These are phyloP conservation scores for Penicillium soppii DNA, from an alignment of 495 filamentous ascomycete genomes.

Conservation along the genomic window DNA sequence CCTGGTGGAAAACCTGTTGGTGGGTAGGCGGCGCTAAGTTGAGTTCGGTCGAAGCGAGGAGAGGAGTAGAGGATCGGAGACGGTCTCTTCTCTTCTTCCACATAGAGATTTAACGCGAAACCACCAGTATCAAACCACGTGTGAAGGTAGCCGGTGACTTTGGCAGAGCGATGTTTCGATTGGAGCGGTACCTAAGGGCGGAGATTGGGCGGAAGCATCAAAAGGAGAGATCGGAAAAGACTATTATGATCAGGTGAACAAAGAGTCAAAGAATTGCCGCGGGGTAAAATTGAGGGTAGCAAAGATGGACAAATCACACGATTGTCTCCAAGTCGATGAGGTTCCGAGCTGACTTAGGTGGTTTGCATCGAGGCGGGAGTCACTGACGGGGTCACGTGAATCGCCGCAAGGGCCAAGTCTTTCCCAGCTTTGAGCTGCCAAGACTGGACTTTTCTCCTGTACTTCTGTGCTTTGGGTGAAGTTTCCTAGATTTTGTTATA, in stretches of 20 bases:
- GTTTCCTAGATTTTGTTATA: not conserved
- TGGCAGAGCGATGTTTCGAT: constrained; percentile 17
- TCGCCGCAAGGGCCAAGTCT: constrained; percentile 32
- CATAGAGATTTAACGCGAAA: constrained; percentile 45
- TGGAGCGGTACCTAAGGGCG: constrained; percentile 29
- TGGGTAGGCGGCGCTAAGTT: constrained; percentile 20
- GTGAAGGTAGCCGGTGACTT: not conserved
- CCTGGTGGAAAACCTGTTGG: constrained; percentile 26
- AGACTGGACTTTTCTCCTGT: not conserved
- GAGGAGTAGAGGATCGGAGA: constrained; percentile 41
- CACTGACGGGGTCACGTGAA: constrained; percentile 22
- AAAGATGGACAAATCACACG: constrained; percentile 18
- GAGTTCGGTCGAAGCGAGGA: constrained; percentile 26
- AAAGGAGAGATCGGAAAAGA: constrained; percentile 20
- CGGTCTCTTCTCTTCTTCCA: constrained; percentile 55
- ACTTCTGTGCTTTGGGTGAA: not conserved
- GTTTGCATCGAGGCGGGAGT: constrained; percentile 48
- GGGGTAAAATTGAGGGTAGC: constrained; percentile 11
- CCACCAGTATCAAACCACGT: constrained; percentile 23
- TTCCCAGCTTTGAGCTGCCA: constrained; percentile 5
- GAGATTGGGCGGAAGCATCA: constrained; percentile 36
- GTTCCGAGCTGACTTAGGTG: constrained; percentile 29
- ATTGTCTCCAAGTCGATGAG: constrained; percentile 22
- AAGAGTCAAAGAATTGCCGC: constrained; percentile 11
- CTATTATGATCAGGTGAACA: constrained; percentile 10